Evolutionary conservation across 495 filamentous ascomycete species (phyloP).

Genomic region (Trichoderma parareesei): DNA sequence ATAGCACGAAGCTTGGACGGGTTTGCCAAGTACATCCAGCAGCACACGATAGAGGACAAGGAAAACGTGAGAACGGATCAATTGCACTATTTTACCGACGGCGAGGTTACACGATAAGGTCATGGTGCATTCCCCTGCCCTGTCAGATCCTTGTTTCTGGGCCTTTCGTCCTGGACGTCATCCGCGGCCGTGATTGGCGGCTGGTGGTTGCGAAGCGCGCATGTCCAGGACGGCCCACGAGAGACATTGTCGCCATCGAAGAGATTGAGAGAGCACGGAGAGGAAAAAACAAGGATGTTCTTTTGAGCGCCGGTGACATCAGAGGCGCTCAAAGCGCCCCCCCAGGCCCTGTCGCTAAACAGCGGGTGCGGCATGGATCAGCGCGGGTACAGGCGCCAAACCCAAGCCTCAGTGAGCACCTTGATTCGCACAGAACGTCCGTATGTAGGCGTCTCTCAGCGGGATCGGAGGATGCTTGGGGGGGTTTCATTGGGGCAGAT

Average conservation of each 20-base stretch:
- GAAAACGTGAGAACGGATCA: no score
- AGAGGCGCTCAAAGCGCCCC: not conserved
- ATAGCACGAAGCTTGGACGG: not conserved
- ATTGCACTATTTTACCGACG: no score
- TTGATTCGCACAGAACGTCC: not conserved
- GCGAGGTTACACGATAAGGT: no score
- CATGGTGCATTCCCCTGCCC: not conserved
- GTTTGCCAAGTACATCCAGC: not conserved
- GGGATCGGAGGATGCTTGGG: no score
- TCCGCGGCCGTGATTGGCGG: not conserved
- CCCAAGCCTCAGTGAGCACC: constrained; percentile 3
- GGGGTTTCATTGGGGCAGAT: not conserved
- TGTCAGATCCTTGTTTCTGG: not conserved
- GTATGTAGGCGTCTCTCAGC: no score
- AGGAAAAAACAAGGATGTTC: not conserved
- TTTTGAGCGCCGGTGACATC: not conserved
- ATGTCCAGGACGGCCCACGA: not conserved
- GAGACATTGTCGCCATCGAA: not conserved
- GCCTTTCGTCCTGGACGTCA: not conserved
- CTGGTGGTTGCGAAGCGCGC: not conserved
- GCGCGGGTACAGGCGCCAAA: constrained; percentile 6
- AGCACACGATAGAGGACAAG: no score
- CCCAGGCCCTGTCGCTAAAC: not conserved
- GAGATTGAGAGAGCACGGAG: not conserved
- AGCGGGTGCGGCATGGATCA: constrained; percentile 9